These are phyloP conservation scores for Lachnellula occidentalis DNA, from an alignment of 2,329 filamentous ascomycete species.

Conservation along the genomic window DNA sequence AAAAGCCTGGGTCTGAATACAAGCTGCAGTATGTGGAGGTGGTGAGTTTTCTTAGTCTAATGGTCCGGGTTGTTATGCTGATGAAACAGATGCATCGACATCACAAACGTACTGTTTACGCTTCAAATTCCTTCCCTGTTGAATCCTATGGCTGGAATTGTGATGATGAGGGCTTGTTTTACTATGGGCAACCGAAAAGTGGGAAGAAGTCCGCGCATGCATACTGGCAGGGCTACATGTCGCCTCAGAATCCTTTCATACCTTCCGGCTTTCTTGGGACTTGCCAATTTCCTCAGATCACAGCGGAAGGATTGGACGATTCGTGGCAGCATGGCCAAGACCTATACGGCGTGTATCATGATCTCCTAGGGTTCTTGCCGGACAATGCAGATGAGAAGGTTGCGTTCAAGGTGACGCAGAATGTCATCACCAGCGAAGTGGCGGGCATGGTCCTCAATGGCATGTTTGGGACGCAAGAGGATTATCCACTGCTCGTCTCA, in stretches of 20 bases:
- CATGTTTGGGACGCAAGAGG: slow-evolving; percentile 50
- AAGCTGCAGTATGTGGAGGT: slow-evolving; percentile 71
- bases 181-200: slow-evolving; percentile 56
- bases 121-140: slow-evolving; percentile 68
- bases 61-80: background rate
- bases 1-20: slow-evolving; percentile 47
- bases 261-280: slow-evolving; percentile 64
- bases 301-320: slow-evolving; percentile 64
- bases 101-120: slow-evolving; percentile 79
- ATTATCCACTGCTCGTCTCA: slow-evolving; percentile 45
- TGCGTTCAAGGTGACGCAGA: slow-evolving; percentile 70
- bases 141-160: slow-evolving; percentile 72
- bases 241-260: slow-evolving; percentile 59
- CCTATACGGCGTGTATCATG: slow-evolving; percentile 69
- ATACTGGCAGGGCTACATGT: slow-evolving; percentile 62
- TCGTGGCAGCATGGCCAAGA: slow-evolving; percentile 73
- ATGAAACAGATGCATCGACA: slow-evolving; percentile 62
- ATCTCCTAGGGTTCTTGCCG: slow-evolving; percentile 63
- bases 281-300: slow-evolving; percentile 80
- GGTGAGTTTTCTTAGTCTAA: slow-evolving; percentile 39
- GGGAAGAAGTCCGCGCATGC: slow-evolving; percentile 47
- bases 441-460: slow-evolving; percentile 68
- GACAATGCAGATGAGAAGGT: slow-evolving; percentile 41
- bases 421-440: slow-evolving; percentile 77
- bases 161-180: slow-evolving; percentile 62